Percentiles rank a stretch among this genome's conserved stretches.
Evolutionary conservation across 345 rosid genomes (phyloP).

Genomic region (Camelina laxa): DNA sequence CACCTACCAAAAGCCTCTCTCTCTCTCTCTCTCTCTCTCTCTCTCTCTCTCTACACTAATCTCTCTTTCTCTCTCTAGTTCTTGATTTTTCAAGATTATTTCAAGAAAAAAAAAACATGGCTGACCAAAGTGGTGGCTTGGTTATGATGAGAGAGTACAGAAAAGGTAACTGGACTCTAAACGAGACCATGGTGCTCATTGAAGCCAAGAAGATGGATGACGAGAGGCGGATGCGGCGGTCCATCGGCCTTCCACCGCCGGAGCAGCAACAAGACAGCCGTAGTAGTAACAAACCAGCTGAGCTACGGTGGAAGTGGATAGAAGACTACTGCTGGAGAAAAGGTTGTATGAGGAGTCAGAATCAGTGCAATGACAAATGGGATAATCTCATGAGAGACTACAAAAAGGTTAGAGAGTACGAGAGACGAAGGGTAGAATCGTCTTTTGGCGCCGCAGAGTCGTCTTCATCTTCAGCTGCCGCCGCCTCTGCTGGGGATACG

Average conservation of each 20-base stretch:
- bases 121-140: slow-evolving; percentile 56
- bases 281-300: slow-evolving; percentile 54
- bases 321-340: slow-evolving; percentile 87
- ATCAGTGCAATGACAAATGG: slow-evolving; percentile 98
- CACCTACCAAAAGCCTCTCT: slow-evolving; percentile 44
- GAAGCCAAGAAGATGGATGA: slow-evolving; percentile 92
- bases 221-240: slow-evolving; percentile 74
- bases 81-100: slow-evolving; percentile 43
- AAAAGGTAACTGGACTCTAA: slow-evolving; percentile 85
- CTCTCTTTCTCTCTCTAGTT: slow-evolving; percentile 40
- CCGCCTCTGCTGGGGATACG: neutral
- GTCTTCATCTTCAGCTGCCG: slow-evolving; percentile 38
- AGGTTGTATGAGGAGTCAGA: slow-evolving; percentile 82
- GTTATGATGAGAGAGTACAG: slow-evolving; percentile 70
- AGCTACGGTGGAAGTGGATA: slow-evolving; percentile 96
- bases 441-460: slow-evolving; percentile 35
- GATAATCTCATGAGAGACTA: slow-evolving; percentile 96
- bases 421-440: slow-evolving; percentile 48
- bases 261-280: slow-evolving; percentile 42
- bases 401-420: slow-evolving; percentile 84
- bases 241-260: slow-evolving; percentile 41
- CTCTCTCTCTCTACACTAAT: neutral
- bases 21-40: slow-evolving; percentile 33
- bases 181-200: slow-evolving; percentile 79
- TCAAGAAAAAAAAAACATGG: slow-evolving; percentile 44